phyloP scores from a whole-genome alignment of 305 asterid genomes.

The Coffea humblotiana region DNA sequence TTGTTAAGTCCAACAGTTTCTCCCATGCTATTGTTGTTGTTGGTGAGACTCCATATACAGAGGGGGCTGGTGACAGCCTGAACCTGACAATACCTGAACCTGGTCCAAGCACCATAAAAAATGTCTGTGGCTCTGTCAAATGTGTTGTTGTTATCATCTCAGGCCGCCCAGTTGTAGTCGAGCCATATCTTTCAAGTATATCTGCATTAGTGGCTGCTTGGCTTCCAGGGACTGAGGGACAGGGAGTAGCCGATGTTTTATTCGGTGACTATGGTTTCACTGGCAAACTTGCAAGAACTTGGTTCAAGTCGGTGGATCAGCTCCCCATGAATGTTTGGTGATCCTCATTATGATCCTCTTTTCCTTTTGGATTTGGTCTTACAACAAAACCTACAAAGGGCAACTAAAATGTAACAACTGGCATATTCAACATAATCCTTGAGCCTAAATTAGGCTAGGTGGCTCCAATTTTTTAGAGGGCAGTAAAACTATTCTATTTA shows the following conservation, averaged over 20 bases:
- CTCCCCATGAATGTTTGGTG: conserved; percentile 6
- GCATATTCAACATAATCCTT: neutral
- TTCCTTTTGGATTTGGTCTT: neutral
- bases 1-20: neutral
- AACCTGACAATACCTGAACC: conserved; percentile 18
- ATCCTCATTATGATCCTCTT: neutral
- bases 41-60: conserved; percentile 6
- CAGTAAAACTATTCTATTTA: too few species aligned
- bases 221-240: conserved; percentile 17
- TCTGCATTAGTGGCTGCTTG: conserved; percentile 13
- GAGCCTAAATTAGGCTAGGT: neutral
- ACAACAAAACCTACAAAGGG: neutral
- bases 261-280: conserved; percentile 14
- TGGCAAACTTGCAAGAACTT: conserved; percentile 9
- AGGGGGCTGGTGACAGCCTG: conserved; percentile 10
- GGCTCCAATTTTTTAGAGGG: neutral
- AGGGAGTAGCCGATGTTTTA: conserved; percentile 15
- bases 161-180: conserved; percentile 10
- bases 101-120: conserved; percentile 6
- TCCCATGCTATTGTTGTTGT: conserved; percentile 11
- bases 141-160: conserved; percentile 14
- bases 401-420: neutral
- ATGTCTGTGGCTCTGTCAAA: conserved; percentile 5
- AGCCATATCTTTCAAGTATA: conserved; percentile 9
- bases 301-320: conserved; percentile 6